Evolutionary conservation across 768 basidiomycete genomes (phyloP).

Genomic region (Myochromella boudieri): DNA sequence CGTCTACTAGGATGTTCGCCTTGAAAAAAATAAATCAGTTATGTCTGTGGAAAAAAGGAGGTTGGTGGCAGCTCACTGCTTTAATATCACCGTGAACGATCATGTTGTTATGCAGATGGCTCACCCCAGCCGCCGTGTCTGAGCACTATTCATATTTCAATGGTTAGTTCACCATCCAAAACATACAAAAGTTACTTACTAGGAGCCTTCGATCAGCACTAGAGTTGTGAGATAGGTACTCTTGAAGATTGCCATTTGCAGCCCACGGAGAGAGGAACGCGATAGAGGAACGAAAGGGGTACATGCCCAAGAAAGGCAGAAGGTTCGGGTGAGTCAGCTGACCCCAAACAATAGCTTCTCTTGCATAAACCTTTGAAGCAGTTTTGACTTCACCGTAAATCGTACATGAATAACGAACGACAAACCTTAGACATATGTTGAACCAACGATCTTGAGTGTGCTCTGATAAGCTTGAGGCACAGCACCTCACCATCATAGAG

Average conservation of each 20-base stretch:
- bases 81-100: conserved; percentile 48
- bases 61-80: conserved; percentile 24
- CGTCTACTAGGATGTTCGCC: conserved; percentile 46
- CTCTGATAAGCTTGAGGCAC: conserved; percentile 12
- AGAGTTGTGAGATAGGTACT: conserved; percentile 19
- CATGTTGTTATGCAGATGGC: conserved; percentile 29
- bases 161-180: conserved; percentile 16
- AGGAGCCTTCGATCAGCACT: conserved; percentile 10
- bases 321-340: conserved; percentile 14
- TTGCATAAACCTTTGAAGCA: conserved; percentile 12
- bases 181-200: background rate
- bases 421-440: conserved; percentile 8
- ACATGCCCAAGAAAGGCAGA: conserved; percentile 36
- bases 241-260: conserved; percentile 31
- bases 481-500: background rate
- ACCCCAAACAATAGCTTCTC: conserved; percentile 12
- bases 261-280: conserved; percentile 35
- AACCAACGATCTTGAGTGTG: background rate
- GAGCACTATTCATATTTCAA: conserved; percentile 9
- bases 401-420: background rate
- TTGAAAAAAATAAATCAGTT: conserved; percentile 5
- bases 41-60: background rate
- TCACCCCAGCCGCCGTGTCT: conserved; percentile 30
- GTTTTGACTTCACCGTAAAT: background rate
- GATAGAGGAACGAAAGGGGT: conserved; percentile 20